Conservation (phyloP, 306 rosid genomes). For the Crotalaria pallida region DNA sequence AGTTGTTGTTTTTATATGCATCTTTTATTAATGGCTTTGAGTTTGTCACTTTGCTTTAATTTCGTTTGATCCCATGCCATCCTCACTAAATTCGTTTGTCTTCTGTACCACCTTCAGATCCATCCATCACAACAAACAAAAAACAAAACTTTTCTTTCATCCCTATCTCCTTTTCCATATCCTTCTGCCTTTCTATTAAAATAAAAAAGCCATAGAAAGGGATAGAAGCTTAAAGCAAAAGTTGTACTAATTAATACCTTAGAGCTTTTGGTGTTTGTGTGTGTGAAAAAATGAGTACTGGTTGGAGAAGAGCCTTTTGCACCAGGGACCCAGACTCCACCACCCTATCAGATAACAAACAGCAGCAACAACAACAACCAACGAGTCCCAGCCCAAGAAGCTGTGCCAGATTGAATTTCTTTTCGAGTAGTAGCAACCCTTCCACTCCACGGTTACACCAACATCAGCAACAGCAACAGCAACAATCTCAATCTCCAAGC, state of each 20-base stretch:
- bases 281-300: constrained; percentile 63
- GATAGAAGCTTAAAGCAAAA: background rate
- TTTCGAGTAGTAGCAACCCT: constrained; percentile 68
- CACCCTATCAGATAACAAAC: constrained; percentile 38
- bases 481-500: constrained; percentile 35
- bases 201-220: constrained; percentile 20
- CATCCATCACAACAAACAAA: constrained; percentile 47
- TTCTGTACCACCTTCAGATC: constrained; percentile 42
- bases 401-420: constrained; percentile 60
- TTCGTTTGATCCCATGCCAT: constrained; percentile 45
- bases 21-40: constrained; percentile 18
- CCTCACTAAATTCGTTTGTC: constrained; percentile 41
- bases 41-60: constrained; percentile 30
- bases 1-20: background rate
- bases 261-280: too few species aligned
- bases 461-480: too few species aligned
- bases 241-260: too few species aligned
- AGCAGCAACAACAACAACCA: constrained; percentile 23
- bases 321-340: constrained; percentile 63
- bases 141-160: constrained; percentile 13
- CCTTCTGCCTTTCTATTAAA: constrained; percentile 11
- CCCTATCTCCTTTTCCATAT: background rate
- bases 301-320: constrained; percentile 97
- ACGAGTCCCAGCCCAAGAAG: constrained; percentile 75
- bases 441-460: constrained; percentile 41